Percentiles rank a stretch among this genome's conserved stretches.
Evolutionary conservation across 768 basidiomycete genomes (phyloP).

Genomic region (Serendipita vermifera): DNA sequence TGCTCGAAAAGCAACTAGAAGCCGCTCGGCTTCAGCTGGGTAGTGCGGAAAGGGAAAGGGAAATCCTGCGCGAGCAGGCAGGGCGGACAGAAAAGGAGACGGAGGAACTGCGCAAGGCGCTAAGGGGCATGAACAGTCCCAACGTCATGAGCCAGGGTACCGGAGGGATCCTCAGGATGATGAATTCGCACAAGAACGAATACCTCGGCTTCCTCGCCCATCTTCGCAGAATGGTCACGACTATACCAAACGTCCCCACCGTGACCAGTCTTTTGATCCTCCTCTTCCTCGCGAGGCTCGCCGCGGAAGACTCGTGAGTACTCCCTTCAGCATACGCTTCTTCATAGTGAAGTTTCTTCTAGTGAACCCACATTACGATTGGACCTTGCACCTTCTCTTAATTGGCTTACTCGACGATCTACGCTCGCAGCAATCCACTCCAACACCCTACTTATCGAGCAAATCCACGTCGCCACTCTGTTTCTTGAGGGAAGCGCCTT

Average conservation of each 20-base stretch:
- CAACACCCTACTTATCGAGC: slow-evolving; percentile 81
- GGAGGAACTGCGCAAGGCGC: slow-evolving; percentile 30
- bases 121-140: not conserved
- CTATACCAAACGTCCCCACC: slow-evolving; percentile 46
- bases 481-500: slow-evolving; percentile 39
- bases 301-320: slow-evolving; percentile 72
- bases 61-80: slow-evolving; percentile 53
- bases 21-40: slow-evolving; percentile 61
- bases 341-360: slow-evolving; percentile 12
- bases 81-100: slow-evolving; percentile 44
- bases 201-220: slow-evolving; percentile 67
- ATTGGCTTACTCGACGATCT: slow-evolving; percentile 82
- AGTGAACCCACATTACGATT: slow-evolving; percentile 88
- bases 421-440: slow-evolving; percentile 75
- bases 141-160: slow-evolving; percentile 13
- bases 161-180: slow-evolving; percentile 33
- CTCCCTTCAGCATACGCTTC: slow-evolving; percentile 1
- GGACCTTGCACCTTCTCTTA: slow-evolving; percentile 82
- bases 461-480: slow-evolving; percentile 50
- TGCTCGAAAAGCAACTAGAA: slow-evolving; percentile 15
- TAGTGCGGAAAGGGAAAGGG: slow-evolving; percentile 71
- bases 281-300: slow-evolving; percentile 63
- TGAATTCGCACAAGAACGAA: slow-evolving; percentile 57
- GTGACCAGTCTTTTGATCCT: slow-evolving; percentile 63
- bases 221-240: slow-evolving; percentile 53